Evolutionary conservation across 768 basidiomycete species (phyloP).

Genomic region (Trametes coccinea): DNA sequence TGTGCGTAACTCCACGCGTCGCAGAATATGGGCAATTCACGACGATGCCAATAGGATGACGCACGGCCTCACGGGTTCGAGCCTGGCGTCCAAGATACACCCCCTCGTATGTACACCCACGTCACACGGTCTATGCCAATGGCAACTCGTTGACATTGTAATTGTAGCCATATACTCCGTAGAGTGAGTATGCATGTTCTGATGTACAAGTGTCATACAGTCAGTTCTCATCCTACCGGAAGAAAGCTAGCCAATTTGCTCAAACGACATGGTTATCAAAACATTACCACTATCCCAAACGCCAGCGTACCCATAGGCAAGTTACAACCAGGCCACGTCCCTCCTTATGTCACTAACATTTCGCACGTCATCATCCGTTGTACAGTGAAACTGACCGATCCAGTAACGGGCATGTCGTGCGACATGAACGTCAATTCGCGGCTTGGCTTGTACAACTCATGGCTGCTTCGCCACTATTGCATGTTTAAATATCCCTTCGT

Average conservation of each 20-base stretch:
- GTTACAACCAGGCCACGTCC: background rate
- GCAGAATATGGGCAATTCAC: background rate
- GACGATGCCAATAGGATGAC: constrained; percentile 33
- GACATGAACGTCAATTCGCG: constrained; percentile 68
- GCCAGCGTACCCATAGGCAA: constrained; percentile 42
- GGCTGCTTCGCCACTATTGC: constrained; percentile 54
- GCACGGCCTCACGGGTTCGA: constrained; percentile 32
- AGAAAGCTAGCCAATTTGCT: constrained; percentile 31
- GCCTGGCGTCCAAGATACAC: constrained; percentile 24
- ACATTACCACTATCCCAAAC: constrained; percentile 25
- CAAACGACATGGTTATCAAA: constrained; percentile 36
- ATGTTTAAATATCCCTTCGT: constrained; percentile 42
- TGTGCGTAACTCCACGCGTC: constrained; percentile 35
- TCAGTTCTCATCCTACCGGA: background rate
- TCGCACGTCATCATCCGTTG: background rate
- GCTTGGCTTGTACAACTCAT: constrained; percentile 53
- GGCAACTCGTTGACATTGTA: too few species aligned
- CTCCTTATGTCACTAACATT: background rate
- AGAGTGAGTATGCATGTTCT: constrained; percentile 28
- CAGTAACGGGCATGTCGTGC: constrained; percentile 40
- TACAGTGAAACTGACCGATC: constrained; percentile 55
- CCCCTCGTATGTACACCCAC: constrained; percentile 32
- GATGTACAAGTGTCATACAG: background rate
- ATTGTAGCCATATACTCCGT: constrained; percentile 35
- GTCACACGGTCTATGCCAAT: background rate